phyloP scores from a whole-genome alignment of 2,329 filamentous ascomycete species.

The Penicillium palitans region DNA sequence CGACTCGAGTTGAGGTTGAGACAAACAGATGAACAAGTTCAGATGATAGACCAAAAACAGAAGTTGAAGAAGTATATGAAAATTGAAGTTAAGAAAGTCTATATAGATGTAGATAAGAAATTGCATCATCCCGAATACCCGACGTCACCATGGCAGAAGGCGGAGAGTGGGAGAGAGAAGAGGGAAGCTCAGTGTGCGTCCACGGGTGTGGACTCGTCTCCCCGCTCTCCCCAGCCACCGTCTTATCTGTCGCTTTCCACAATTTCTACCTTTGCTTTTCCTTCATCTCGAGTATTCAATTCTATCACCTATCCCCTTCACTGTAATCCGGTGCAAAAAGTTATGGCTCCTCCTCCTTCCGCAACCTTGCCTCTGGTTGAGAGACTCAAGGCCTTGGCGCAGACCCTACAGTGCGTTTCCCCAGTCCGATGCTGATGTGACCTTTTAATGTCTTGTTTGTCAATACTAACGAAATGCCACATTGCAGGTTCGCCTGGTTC shows the following conservation, averaged over 20 bases:
- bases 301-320: constrained; percentile 10
- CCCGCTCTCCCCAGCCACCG: constrained; percentile 13
- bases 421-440: constrained; percentile 12
- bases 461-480: constrained; percentile 34
- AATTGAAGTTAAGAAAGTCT: not conserved
- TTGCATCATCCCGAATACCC: constrained; percentile 22
- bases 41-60: not conserved
- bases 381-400: constrained; percentile 73
- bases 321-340: constrained; percentile 10
- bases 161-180: constrained; percentile 21
- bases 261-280: constrained; percentile 4
- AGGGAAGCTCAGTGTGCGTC: constrained; percentile 10
- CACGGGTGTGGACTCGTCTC: constrained; percentile 5
- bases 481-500: constrained; percentile 67
- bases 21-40: not conserved
- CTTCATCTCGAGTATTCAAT: constrained; percentile 1
- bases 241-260: constrained; percentile 10
- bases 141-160: constrained; percentile 25
- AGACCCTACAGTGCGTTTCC: constrained; percentile 82
- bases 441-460: constrained; percentile 11
- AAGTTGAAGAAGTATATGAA: not conserved
- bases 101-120: not conserved
- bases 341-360: constrained; percentile 69
- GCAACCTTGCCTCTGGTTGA: constrained; percentile 69
- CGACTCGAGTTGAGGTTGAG: constrained; percentile 1